Conservation (phyloP, 257 asterid species). For the Plectranthus barbatus region DNA sequence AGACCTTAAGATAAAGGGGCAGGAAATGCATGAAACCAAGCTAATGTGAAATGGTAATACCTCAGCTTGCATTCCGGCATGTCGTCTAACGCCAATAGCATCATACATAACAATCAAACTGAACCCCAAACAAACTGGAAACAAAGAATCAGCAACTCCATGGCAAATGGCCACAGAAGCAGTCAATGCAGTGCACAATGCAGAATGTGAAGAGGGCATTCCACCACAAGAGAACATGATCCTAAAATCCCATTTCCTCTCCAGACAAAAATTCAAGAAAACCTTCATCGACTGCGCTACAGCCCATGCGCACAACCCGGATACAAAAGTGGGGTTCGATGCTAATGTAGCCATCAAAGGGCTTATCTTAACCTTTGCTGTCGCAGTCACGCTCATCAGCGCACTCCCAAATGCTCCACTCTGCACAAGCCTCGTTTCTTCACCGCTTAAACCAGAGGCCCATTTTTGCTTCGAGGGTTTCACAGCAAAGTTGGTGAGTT, state of each 20-base stretch:
- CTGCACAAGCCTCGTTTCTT: slow-evolving; percentile 28
- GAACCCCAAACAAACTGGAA: slow-evolving; percentile 84
- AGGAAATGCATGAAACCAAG: neutral
- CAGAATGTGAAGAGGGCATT: slow-evolving; percentile 88
- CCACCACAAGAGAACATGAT: slow-evolving; percentile 78
- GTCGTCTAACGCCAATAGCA: slow-evolving; percentile 84
- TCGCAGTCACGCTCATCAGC: slow-evolving; percentile 62
- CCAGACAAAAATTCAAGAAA: slow-evolving; percentile 68
- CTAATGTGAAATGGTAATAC: slow-evolving; percentile 10
- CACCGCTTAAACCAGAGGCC: slow-evolving; percentile 21
- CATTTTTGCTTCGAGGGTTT: slow-evolving; percentile 31
- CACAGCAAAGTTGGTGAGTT: slow-evolving; percentile 29
- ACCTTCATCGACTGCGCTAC: slow-evolving; percentile 69
- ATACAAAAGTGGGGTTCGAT: slow-evolving; percentile 74
- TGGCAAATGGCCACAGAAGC: slow-evolving; percentile 84
- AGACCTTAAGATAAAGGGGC: neutral
- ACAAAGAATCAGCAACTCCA: slow-evolving; percentile 80
- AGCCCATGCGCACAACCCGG: slow-evolving; percentile 66
- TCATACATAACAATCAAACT: slow-evolving; percentile 91
- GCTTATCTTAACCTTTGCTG: slow-evolving; percentile 76
- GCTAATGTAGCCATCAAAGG: slow-evolving; percentile 73
- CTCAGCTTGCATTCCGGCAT: slow-evolving; percentile 95
- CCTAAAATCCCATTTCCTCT: slow-evolving; percentile 77
- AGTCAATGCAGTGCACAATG: slow-evolving; percentile 81
- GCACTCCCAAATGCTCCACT: slow-evolving; percentile 63